These are phyloP conservation scores for Chaetomium sp. DNA, from an alignment of 2,329 filamentous ascomycete species.

Conservation along the genomic window DNA sequence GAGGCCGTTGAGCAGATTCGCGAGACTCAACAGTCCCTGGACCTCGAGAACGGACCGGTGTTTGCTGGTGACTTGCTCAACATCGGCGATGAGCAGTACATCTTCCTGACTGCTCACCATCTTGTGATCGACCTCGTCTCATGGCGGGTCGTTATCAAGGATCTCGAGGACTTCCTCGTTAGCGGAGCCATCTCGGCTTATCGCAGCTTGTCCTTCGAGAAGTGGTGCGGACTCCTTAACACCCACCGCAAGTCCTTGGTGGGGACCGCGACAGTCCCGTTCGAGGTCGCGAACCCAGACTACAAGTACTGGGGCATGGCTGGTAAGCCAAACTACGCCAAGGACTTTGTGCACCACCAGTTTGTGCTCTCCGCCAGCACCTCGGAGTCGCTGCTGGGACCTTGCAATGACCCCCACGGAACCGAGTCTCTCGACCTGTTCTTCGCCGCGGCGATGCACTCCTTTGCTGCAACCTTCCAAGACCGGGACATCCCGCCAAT, in stretches of 20 bases:
- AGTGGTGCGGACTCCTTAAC: conserved; percentile 41
- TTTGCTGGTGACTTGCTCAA: conserved; percentile 31
- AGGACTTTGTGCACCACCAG: conserved; percentile 33
- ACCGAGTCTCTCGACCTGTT: conserved; percentile 45
- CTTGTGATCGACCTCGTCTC: conserved; percentile 48
- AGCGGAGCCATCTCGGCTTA: conserved; percentile 18
- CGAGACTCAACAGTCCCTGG: conserved; percentile 31
- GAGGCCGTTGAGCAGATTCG: conserved; percentile 23
- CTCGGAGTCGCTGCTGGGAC: conserved; percentile 33
- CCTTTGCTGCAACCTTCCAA: conserved; percentile 41
- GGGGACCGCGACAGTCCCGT: conserved; percentile 14
- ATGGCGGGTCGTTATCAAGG: conserved; percentile 47
- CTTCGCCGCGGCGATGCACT: conserved; percentile 39
- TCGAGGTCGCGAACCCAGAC: conserved; percentile 21
- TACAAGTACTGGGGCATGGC: conserved; percentile 23
- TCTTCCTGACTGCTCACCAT: conserved; percentile 42
- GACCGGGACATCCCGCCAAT: conserved; percentile 40
- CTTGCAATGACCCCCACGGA: conserved; percentile 36
- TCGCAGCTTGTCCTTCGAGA: conserved; percentile 39
- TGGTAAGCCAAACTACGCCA: conserved; percentile 25
- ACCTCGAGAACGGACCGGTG: conserved; percentile 33
- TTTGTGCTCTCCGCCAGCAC: conserved; percentile 45
- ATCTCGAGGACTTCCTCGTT: conserved; percentile 44
- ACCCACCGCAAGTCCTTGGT: conserved; percentile 34
- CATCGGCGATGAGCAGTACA: conserved; percentile 27